These are phyloP conservation scores for Panicum virgatum DNA, from an alignment of 202 grass and related monocot genomes.

Conservation along the genomic window DNA sequence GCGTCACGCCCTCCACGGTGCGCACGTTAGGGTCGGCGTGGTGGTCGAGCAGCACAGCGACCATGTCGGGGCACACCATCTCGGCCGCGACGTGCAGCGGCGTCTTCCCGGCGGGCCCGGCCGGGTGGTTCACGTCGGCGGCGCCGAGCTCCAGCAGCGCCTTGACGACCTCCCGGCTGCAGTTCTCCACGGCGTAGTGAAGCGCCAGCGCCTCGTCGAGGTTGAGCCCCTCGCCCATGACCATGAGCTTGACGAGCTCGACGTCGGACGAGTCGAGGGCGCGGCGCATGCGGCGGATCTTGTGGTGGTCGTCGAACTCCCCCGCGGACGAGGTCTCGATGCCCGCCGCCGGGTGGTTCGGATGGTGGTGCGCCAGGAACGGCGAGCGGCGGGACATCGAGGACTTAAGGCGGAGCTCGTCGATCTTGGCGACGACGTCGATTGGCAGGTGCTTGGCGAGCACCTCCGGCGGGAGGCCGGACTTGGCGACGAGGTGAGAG, in stretches of 20 bases:
- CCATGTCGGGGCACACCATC: conserved; percentile 99
- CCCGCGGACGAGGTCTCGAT: conserved; percentile 33
- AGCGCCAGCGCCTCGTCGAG: conserved; percentile 91
- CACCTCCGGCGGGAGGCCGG: conserved; percentile 82
- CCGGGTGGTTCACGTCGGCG: conserved; percentile 85
- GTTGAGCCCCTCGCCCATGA: conserved; percentile 97
- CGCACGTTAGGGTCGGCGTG: conserved; percentile 89
- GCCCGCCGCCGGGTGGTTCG: conserved; percentile 41
- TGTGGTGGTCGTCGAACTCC: conserved; percentile 74
- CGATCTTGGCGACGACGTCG: conserved; percentile 90
- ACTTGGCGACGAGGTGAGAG: conserved; percentile 95
- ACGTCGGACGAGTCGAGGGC: conserved; percentile 91
- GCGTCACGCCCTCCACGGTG: conserved; percentile 84
- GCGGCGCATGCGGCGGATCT: conserved; percentile 95
- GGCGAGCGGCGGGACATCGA: conserved; percentile 75
- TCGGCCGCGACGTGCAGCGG: conserved; percentile 90
- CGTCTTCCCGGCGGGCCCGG: conserved; percentile 80
- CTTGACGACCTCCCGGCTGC: conserved; percentile 94
- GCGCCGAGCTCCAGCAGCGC: conserved; percentile 89
- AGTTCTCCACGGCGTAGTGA: conserved; percentile 95
- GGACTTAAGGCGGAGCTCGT: conserved; percentile 89
- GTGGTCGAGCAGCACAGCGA: conserved; percentile 95
- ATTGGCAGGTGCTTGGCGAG: conserved; percentile 93
- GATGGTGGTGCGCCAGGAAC: conserved; percentile 66
- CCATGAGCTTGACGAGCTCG: conserved; percentile 95